Evolutionary conservation across 2,329 filamentous ascomycete genomes (phyloP).

Genomic region (Furcasterigmium furcatum): DNA sequence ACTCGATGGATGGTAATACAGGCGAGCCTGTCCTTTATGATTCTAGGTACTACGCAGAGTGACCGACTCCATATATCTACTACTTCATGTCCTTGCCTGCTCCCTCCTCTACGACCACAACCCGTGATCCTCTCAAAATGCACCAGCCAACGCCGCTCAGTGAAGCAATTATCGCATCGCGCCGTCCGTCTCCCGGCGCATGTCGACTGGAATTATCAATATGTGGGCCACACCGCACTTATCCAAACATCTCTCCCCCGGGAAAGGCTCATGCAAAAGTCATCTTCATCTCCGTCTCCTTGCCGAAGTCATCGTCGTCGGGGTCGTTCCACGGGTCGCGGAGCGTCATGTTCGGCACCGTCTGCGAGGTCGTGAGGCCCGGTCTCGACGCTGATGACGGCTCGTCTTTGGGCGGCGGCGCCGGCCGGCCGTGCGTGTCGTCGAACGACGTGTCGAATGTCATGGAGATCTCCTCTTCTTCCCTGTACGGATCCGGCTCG

Average conservation of each 20-base stretch:
- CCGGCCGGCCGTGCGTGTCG: constrained; percentile 22
- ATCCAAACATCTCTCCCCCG: not conserved
- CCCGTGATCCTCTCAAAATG: no score
- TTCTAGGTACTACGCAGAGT: no score
- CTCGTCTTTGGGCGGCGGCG: constrained; percentile 23
- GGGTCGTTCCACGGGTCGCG: constrained; percentile 69
- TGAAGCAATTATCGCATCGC: no score
- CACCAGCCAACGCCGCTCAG: no score
- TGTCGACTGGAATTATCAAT: no score
- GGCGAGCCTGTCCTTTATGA: no score
- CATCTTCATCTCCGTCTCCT: constrained; percentile 75
- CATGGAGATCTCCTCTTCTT: constrained; percentile 59
- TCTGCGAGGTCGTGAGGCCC: constrained; percentile 40
- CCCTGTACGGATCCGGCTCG: constrained; percentile 17
- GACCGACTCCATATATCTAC: no score
- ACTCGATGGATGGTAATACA: no score
- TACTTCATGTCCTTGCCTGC: no score
- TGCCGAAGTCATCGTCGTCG: constrained; percentile 66
- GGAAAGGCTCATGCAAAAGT: constrained; percentile 64
- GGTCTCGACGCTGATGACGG: constrained; percentile 28
- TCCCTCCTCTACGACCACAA: no score
- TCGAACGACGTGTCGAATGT: constrained; percentile 66
- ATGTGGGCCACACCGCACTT: not conserved
- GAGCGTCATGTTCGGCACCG: constrained; percentile 46
- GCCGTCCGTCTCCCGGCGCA: no score